Percentiles rank a stretch among this genome's conserved stretches.
Evolutionary conservation across 73 alveolate genomes (phyloP).

Genomic region (Diophrys sp.): DNA sequence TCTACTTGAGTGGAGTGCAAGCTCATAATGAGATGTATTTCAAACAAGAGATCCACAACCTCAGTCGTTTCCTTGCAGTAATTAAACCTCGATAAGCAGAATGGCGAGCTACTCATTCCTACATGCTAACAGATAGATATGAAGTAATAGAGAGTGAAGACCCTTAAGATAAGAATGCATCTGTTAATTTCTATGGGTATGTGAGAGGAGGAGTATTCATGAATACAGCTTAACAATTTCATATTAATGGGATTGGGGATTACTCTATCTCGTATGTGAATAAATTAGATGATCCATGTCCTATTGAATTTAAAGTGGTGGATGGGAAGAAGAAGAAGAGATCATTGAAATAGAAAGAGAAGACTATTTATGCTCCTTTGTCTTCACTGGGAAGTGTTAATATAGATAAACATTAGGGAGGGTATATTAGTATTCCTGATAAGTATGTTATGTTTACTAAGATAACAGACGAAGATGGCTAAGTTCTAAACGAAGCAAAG

Average conservation of each 20-base stretch:
- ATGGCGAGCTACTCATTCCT: conserved; percentile 52
- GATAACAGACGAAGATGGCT: conserved; percentile 70
- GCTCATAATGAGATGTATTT: conserved; percentile 71
- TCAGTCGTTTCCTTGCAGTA: conserved; percentile 86
- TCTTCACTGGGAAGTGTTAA: conserved; percentile 89
- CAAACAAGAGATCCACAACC: conserved; percentile 83
- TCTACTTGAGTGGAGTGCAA: conserved; percentile 93
- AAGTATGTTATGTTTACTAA: conserved; percentile 91
- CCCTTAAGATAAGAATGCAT: conserved; percentile 5
- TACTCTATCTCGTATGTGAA: conserved; percentile 61
- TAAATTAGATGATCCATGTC: conserved; percentile 81
- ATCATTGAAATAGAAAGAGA: conserved; percentile 91
- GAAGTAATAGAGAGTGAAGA: conserved; percentile 45
- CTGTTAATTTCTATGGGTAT: conserved; percentile 82
- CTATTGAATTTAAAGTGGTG: conserved; percentile 67
- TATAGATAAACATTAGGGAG: conserved; percentile 91
- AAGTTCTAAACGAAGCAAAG: conserved; percentile 58
- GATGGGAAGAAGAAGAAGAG: conserved; percentile 79
- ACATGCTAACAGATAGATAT: conserved; percentile 58
- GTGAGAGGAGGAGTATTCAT: conserved; percentile 88
- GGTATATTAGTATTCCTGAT: conserved; percentile 92
- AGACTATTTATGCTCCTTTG: conserved; percentile 95
- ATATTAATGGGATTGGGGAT: conserved; percentile 85
- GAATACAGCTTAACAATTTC: conserved; percentile 47
- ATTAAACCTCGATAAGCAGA: conserved; percentile 52